phyloP scores from a whole-genome alignment of 1,284 basidiomycete species.

The Boletus calvinii region DNA sequence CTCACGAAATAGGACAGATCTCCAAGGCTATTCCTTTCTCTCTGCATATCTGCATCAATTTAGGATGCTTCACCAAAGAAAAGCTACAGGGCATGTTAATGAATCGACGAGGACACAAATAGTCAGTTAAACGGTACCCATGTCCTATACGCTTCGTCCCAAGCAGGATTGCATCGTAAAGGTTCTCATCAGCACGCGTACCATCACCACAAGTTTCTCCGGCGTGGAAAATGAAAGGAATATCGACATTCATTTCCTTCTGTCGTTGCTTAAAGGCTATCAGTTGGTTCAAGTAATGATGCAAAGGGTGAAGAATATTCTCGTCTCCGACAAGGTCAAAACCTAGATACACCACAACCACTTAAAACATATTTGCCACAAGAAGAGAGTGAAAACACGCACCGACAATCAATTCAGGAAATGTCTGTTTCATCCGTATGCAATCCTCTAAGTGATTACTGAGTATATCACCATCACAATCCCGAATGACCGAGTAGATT shows the following conservation, averaged over 20 bases:
- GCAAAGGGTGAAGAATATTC: constrained; percentile 60
- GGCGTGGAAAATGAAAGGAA: constrained; percentile 80
- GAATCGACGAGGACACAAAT: neutral
- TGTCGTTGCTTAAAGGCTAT: constrained; percentile 59
- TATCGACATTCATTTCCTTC: constrained; percentile 56
- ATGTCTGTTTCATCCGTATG: constrained; percentile 68
- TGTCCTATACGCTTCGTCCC: constrained; percentile 80
- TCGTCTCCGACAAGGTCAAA: constrained; percentile 83
- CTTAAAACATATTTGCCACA: neutral
- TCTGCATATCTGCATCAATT: constrained; percentile 63
- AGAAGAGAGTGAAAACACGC: constrained; percentile 10
- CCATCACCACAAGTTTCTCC: constrained; percentile 79
- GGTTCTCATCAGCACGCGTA: constrained; percentile 64
- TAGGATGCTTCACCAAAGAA: constrained; percentile 72
- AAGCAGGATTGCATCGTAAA: constrained; percentile 76
- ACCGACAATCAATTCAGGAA: constrained; percentile 73
- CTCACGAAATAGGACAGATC: constrained; percentile 71
- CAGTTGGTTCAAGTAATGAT: constrained; percentile 62
- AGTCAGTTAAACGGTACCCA: constrained; percentile 45
- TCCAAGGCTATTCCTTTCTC: constrained; percentile 66
- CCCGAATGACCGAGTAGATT: constrained; percentile 68
- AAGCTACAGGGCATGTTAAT: constrained; percentile 42
- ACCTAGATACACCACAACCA: constrained; percentile 39
- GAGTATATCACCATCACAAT: constrained; percentile 56
- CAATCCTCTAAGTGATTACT: constrained; percentile 73